Base-by-base conservation (phyloP, 495 filamentous ascomycete species). In the Lepidopterella palustris region DNA sequence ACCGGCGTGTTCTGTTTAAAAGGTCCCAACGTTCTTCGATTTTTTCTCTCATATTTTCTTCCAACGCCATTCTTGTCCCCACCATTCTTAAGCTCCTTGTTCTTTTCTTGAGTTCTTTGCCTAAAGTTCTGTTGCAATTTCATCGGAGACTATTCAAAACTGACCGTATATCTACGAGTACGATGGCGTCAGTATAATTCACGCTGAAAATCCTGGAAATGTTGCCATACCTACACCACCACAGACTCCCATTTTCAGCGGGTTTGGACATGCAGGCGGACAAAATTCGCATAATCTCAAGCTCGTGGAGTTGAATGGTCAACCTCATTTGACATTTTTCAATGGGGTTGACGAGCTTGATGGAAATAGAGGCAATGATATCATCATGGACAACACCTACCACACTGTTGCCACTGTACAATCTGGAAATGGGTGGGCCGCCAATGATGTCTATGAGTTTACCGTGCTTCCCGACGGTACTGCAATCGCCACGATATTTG, bases 371-470 rank as follows among this genome's bases (percentile, higher is more conserved):
- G 62, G 62, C 15, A 32, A 57, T 1, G 58, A 21, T 23, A 9
- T 61, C 21, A 54, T 65, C 1, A 25, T 65, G 24, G 48, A 65
- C 47, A 32, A 29, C 8, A 61, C 27, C 35, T 64, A 64, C 50
- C 20, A 39, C 3, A 32, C 54, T 6, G 61, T 60, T 15, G 31
- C 29, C 8, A 53, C 23, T 1, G 52, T 60, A 13, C 40, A 55
- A n/a, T 55, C 42, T 21, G 61, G 57, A 29, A 51, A 47, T 11
- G 53, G 35, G 21, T 24, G 32, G 35, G 21, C 57, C 4, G 23
- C 52, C 35, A 42, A 42, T 11, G 78, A 72, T 57, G 62, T 64
- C 53, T 69, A 72, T 24, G 70, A 72, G 39, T 64, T 71, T 45
- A 61, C 60, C 24, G 50, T 71, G 13, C 21, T 69, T 23, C 53